Evolutionary conservation across 228 moss, liverwort and hornwort genomes (phyloP).

Genomic region (Sphagnum fallax): DNA sequence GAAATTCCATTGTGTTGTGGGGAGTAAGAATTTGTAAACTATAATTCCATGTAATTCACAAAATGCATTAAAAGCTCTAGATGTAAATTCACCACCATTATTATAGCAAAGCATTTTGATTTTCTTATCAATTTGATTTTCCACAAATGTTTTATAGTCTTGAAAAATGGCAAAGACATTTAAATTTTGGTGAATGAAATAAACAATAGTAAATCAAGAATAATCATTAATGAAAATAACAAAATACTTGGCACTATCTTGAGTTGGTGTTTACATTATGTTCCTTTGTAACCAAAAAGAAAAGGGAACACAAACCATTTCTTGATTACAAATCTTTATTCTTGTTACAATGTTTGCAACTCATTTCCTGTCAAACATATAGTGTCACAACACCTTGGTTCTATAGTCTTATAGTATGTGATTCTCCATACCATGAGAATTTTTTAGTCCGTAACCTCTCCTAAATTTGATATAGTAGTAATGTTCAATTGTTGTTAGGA

Average conservation of each 20-base stretch:
- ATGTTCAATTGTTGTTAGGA: too few relatives aligned
- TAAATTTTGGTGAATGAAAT: conserved; percentile 2
- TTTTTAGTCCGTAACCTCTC: too few relatives aligned
- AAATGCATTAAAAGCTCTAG: neutral
- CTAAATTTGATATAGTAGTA: too few relatives aligned
- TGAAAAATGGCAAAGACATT: neutral
- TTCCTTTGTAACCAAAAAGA: too few relatives aligned
- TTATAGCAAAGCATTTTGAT: neutral
- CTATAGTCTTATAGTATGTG: too few relatives aligned
- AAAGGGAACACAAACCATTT: too few relatives aligned
- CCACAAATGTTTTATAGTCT: neutral
- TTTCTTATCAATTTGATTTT: neutral
- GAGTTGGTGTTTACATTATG: neutral
- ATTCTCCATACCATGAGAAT: too few relatives aligned
- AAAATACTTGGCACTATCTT: neutral
- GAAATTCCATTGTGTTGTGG: neutral
- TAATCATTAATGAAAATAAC: conserved; percentile 1
- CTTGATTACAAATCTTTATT: too few relatives aligned
- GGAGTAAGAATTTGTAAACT: neutral
- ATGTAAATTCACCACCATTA: neutral
- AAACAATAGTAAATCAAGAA: neutral
- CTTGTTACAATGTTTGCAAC: too few relatives aligned
- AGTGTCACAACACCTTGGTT: too few relatives aligned
- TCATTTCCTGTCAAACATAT: too few relatives aligned
- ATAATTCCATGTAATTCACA: neutral